Evolutionary conservation across 192 early-diverging fungal genomes (phyloP), one percentile per base, ranked within the genome.

Genomic region (Chytriomyces sp.): DNA sequence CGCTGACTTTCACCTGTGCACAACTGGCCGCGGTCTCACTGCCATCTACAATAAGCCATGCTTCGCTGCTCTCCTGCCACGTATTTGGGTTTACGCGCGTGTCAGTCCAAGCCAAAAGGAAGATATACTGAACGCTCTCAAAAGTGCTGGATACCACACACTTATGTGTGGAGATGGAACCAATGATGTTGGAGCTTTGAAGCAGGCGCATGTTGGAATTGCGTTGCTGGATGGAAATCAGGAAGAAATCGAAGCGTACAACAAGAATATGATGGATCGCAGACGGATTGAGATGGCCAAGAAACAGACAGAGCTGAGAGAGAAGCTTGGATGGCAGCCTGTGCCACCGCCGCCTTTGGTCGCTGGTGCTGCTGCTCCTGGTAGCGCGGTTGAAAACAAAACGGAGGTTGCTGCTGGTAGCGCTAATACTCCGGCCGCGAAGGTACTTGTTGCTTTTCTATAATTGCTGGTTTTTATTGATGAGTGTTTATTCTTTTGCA

Each of bases 111-210:
- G 89, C 66, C 96, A 99, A 85, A 99, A 99, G 86, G 96, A 99
- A 84, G 93, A 90, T 62, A 93, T 99, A 59, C 82, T 99, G 82
- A 95, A 92, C 35, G 89, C 91, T 70, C 90, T 98, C 80, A 98
- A 98, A 83, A 87, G 83, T 5, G 87, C 89, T 20, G 96, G 94
- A 45, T 99, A 96, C 86, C 91, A 90, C 26, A 99, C 98, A 59
- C 89, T 99, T 45, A 99, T 99, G 98, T 96, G 94, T 78, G 98
- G 98, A 79, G 98, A 99, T 80, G 98, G 98, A 62, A 98, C 98
- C 53, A 99, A 99, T 86, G 98, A 99, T 84, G 98, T 99, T 1
- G 98, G 98, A 35, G 98, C 98, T 2, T 85, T 98, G 75, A 99
- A 99, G 86, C 96, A 98, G 81, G 96, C 98, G 24, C 97, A 99